Evolutionary conservation across 1,139 yeast genomes (phyloP).

Genomic region (Suhomyces anneliseae): DNA sequence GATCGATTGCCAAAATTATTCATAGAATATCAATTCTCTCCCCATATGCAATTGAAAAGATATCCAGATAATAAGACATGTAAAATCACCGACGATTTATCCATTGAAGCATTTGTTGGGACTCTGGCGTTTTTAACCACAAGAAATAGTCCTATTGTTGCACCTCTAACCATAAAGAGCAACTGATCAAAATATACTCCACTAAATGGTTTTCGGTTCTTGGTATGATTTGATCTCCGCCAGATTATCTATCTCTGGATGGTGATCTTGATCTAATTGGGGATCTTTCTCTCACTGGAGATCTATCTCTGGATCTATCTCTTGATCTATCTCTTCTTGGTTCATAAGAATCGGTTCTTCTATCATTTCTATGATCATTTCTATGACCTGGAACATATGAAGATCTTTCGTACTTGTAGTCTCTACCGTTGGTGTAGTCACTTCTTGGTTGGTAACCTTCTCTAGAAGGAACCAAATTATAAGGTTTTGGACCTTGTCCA

Average conservation of each 20-base stretch:
- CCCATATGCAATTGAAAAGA: too few relatives aligned
- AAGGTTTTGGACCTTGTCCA: slow-evolving; percentile 14
- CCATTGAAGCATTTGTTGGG: too few relatives aligned
- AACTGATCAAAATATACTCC: too few relatives aligned
- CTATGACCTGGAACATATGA: slow-evolving; percentile 17
- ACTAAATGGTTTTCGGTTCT: too few relatives aligned
- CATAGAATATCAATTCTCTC: too few relatives aligned
- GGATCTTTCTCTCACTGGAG: neutral
- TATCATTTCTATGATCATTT: slow-evolving; percentile 7
- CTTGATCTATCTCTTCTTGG: slow-evolving; percentile 15
- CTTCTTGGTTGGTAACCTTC: slow-evolving; percentile 4
- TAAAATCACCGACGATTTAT: too few relatives aligned
- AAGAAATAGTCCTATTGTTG: too few relatives aligned
- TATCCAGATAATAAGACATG: too few relatives aligned
- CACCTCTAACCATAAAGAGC: too few relatives aligned
- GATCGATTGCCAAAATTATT: too few relatives aligned
- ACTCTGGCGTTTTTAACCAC: too few relatives aligned
- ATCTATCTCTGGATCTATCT: neutral
- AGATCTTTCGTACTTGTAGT: slow-evolving; percentile 17
- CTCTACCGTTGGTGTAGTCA: slow-evolving; percentile 1
- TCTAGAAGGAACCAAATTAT: slow-evolving; percentile 13
- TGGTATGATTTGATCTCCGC: too few relatives aligned
- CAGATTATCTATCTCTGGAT: slow-evolving; percentile 10
- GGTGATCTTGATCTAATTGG: slow-evolving; percentile 18
- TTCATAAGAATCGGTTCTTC: slow-evolving; percentile 22